A percentile compares a stretch with the other conserved stretches of the same genome.
These are phyloP conservation scores for Chaetomium sp. DNA, from an alignment of 2,329 filamentous ascomycete species.

Conservation along the genomic window DNA sequence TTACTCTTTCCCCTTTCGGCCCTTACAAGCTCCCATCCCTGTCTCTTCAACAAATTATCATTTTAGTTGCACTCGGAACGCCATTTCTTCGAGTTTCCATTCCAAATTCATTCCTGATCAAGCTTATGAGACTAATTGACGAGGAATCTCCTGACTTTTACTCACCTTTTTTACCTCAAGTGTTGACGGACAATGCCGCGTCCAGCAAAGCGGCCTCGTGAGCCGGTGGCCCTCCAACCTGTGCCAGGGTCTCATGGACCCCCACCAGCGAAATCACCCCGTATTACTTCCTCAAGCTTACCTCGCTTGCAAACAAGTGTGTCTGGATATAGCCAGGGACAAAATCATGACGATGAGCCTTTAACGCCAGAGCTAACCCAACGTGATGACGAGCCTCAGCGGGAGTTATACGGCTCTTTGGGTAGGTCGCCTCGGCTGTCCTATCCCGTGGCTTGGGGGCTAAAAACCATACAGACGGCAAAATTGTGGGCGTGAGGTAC, in stretches of 20 bases:
- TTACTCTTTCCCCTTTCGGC: background rate
- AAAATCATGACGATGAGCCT: conserved; percentile 25
- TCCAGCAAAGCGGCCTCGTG: conserved; percentile 31
- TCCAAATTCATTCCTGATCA: too few relatives aligned
- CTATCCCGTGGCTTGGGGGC: background rate
- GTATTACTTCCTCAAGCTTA: conserved; percentile 1
- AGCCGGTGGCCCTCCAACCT: conserved; percentile 36
- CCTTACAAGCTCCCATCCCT: background rate
- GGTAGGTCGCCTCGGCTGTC: conserved; percentile 26
- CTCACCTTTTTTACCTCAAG: background rate
- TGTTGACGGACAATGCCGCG: conserved; percentile 10
- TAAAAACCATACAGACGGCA: conserved; percentile 31
- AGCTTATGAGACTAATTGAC: too few relatives aligned
- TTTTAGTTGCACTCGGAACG: background rate
- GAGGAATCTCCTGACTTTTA: background rate
- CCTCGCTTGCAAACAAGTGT: too few relatives aligned
- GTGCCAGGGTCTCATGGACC: conserved; percentile 29
- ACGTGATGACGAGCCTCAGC: conserved; percentile 33
- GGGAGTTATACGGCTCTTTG: conserved; percentile 44
- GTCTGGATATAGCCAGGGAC: too few relatives aligned
- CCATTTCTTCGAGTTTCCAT: too few relatives aligned
- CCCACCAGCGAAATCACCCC: conserved; percentile 24
- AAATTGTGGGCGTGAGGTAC: conserved; percentile 49
- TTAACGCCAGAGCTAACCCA: conserved; percentile 41
- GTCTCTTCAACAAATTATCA: background rate